Percentiles rank a stretch among this genome's conserved stretches.
Conservation (phyloP, 306 rosid species). For the Sechiopsis laciniata region DNA sequence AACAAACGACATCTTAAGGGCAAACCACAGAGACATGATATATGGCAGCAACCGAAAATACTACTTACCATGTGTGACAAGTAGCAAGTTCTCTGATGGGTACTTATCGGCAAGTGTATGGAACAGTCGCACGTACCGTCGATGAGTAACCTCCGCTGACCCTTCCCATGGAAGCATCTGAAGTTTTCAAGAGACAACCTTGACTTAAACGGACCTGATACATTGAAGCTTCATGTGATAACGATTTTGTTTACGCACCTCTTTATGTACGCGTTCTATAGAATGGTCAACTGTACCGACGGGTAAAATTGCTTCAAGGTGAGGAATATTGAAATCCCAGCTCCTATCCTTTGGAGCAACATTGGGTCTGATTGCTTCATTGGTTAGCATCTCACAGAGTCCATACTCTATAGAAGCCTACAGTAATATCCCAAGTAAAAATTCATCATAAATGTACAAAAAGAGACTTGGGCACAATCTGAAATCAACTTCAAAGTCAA, state of each 20-base stretch:
- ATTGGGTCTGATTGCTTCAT: slow-evolving; percentile 42
- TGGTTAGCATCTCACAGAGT: slow-evolving; percentile 74
- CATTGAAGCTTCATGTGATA: not conserved
- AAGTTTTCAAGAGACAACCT: slow-evolving; percentile 26
- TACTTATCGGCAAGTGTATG: slow-evolving; percentile 69
- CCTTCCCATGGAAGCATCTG: slow-evolving; percentile 76
- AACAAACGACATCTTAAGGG: not conserved
- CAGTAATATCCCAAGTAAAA: slow-evolving; percentile 21
- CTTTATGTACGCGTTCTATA: slow-evolving; percentile 50
- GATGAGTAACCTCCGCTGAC: slow-evolving; percentile 33
- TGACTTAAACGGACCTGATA: slow-evolving; percentile 8
- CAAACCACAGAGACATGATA: not conserved
- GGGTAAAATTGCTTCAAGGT: slow-evolving; percentile 69
- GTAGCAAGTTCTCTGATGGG: slow-evolving; percentile 66
- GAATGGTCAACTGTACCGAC: slow-evolving; percentile 57
- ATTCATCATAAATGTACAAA: too few relatives aligned
- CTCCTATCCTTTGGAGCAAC: slow-evolving; percentile 61
- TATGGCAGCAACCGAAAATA: not conserved
- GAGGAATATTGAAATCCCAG: slow-evolving; percentile 61
- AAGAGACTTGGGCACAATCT: too few relatives aligned
- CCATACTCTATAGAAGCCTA: slow-evolving; percentile 84
- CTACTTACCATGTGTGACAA: slow-evolving; percentile 72
- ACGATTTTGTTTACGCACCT: slow-evolving; percentile 36
- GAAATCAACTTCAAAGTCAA: too few relatives aligned
- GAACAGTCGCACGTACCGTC: slow-evolving; percentile 50